Evolutionary conservation across 2,329 filamentous ascomycete genomes (phyloP).

Genomic region (Fusarium nelsonii): DNA sequence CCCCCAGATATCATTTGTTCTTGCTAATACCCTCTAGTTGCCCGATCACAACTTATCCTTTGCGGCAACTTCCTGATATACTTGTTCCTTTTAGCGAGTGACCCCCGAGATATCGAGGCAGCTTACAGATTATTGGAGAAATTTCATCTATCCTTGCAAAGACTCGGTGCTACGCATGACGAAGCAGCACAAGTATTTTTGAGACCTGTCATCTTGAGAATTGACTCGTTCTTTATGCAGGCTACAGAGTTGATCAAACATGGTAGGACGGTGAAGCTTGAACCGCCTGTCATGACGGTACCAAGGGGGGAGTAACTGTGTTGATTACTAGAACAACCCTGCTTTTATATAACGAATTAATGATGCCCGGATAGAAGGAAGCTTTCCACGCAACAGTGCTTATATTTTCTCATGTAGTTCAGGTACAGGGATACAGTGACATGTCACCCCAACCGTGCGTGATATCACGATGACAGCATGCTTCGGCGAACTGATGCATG

Average conservation of each 20-base stretch:
- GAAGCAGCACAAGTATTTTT: constrained; percentile 51
- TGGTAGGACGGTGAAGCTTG: constrained; percentile 32
- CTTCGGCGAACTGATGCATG: not conserved
- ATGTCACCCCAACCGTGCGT: not conserved
- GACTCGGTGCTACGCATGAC: constrained; percentile 51
- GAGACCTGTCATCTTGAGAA: constrained; percentile 54
- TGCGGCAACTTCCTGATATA: constrained; percentile 63
- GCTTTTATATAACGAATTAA: constrained; percentile 17
- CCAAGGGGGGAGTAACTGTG: constrained; percentile 4
- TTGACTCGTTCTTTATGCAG: constrained; percentile 58
- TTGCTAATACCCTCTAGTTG: constrained; percentile 37
- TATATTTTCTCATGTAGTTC: not conserved
- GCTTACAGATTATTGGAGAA: constrained; percentile 54
- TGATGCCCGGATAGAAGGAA: not conserved
- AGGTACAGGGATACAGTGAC: not conserved
- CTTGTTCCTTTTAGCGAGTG: constrained; percentile 59
- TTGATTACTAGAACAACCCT: not conserved
- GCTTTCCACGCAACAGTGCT: not conserved
- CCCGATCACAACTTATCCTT: constrained; percentile 60
- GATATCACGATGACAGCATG: not conserved
- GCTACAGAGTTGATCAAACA: constrained; percentile 48
- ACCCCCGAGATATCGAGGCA: constrained; percentile 50
- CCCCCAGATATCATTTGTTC: not conserved
- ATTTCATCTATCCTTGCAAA: constrained; percentile 55
- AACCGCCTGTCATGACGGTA: constrained; percentile 27